Base-by-base conservation (phyloP, 495 filamentous ascomycete genomes). In the Aspergillus kassunensis region DNA sequence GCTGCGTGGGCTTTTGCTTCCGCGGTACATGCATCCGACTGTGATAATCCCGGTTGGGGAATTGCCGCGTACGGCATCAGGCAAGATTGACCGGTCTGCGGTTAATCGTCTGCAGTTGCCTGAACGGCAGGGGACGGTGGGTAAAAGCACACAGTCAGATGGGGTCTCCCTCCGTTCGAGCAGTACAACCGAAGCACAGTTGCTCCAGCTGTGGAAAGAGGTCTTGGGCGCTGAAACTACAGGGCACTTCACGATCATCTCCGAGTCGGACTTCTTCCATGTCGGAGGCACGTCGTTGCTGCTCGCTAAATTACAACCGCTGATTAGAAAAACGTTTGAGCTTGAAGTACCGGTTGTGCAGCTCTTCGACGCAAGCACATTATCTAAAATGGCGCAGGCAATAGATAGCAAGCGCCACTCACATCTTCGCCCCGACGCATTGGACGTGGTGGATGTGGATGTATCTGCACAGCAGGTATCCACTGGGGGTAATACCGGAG, bases 21-120 rank as follows among this genome's bases (percentile, higher is more conserved):
- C 79, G 0, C 54, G 51, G 13, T 77, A 79, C 54, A 79, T 81
- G 73, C 47, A 57, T 8, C 80, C 80, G 0, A 58, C 65, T 2
- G 40, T 58, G 3, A 45, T 68, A 1, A 59, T 81, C 19, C 57
- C 61, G 0, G 33, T 80, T 2, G 59, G 67, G 3, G n/a, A 34
- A 0, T 27, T 84, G 20, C 79, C 79, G 0, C 46, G 56, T 9
- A 82, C 52, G 0, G 61, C 40, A 10, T 65, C 66, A 6, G 58
- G 60, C 1, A 82, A 83, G 55, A 48, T 74, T 0, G 77, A 79
- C 48, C 54, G 75, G 12, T 53, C 36, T 6, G 61, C 61, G 0
- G 20, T 76, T 3, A 40, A 47, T 12, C 27, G 21, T 1, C 23
- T 70, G 24, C 53, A 58, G 1, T 53, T 71, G 7, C 57, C 59